Evolutionary conservation across 768 basidiomycete genomes (phyloP).

Genomic region (Serendipita indica): DNA sequence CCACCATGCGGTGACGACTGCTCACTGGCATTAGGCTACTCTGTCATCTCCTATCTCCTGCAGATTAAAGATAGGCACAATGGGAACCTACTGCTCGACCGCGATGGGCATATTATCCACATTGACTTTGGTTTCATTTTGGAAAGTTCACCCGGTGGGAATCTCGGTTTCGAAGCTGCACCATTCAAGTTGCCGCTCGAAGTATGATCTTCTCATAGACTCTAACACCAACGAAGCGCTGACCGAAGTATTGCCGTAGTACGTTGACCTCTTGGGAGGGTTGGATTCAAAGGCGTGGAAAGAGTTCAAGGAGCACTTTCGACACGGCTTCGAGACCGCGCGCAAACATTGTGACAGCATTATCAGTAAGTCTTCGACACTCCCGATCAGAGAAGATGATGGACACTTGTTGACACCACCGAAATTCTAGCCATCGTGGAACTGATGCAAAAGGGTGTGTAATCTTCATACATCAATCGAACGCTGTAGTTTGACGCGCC

Average conservation of each 20-base stretch:
- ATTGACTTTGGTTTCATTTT: slow-evolving; percentile 99
- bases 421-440: slow-evolving; percentile 58
- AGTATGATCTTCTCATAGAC: neutral
- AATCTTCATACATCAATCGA: neutral
- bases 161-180: slow-evolving; percentile 97
- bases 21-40: slow-evolving; percentile 48
- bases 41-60: slow-evolving; percentile 86
- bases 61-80: slow-evolving; percentile 99
- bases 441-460: slow-evolving; percentile 86
- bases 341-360: slow-evolving; percentile 94
- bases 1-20: neutral
- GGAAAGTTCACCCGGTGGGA: slow-evolving; percentile 80
- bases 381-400: neutral
- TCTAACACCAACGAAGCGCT: neutral
- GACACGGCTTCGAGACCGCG: slow-evolving; percentile 83
- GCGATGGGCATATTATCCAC: slow-evolving; percentile 84
- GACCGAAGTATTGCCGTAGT: slow-evolving; percentile 35
- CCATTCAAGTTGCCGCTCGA: slow-evolving; percentile 88
- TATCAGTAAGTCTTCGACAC: slow-evolving; percentile 44
- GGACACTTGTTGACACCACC: slow-evolving; percentile 9
- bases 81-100: slow-evolving; percentile 91
- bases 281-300: slow-evolving; percentile 55
- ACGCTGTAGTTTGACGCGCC: slow-evolving; percentile 10
- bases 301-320: slow-evolving; percentile 79
- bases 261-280: slow-evolving; percentile 90